These are phyloP conservation scores for Mycena citricolor DNA, from an alignment of 1,284 basidiomycete species.

Conservation along the genomic window DNA sequence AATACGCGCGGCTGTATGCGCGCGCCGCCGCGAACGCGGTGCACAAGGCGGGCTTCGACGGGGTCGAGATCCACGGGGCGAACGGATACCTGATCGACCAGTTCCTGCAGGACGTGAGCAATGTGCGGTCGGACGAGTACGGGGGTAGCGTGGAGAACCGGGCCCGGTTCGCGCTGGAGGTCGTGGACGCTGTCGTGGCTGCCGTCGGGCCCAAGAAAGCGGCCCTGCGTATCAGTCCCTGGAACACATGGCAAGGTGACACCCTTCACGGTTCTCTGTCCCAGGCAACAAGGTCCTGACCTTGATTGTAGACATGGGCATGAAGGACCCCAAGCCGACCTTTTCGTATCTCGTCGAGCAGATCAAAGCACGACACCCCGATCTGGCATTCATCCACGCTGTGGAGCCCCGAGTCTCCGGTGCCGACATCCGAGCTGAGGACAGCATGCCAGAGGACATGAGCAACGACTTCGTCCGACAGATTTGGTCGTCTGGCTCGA, in stretches of 20 bases:
- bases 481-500: too few species aligned
- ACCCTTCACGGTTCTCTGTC: not conserved
- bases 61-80: constrained; percentile 29
- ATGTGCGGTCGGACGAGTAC: too few species aligned
- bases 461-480: constrained; percentile 22
- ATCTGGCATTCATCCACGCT: constrained; percentile 50
- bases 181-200: too few species aligned
- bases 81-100: too few species aligned
- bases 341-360: constrained; percentile 33
- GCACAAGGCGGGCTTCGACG: constrained; percentile 31
- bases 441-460: not conserved
- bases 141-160: too few species aligned
- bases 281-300: not conserved
- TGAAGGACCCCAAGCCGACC: constrained; percentile 39
- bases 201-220: too few species aligned
- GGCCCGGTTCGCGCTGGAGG: too few species aligned
- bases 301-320: constrained; percentile 31
- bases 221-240: too few species aligned
- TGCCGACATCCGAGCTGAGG: constrained; percentile 1
- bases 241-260: too few species aligned
- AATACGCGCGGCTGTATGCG: constrained; percentile 39
- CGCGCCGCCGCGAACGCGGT: constrained; percentile 43
- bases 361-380: too few species aligned
- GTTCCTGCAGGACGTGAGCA: too few species aligned
- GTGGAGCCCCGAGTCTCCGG: constrained; percentile 37